These are phyloP conservation scores for Trypanosomatidae sp. DNA, from an alignment of 208 protist genomes.

Conservation along the genomic window DNA sequence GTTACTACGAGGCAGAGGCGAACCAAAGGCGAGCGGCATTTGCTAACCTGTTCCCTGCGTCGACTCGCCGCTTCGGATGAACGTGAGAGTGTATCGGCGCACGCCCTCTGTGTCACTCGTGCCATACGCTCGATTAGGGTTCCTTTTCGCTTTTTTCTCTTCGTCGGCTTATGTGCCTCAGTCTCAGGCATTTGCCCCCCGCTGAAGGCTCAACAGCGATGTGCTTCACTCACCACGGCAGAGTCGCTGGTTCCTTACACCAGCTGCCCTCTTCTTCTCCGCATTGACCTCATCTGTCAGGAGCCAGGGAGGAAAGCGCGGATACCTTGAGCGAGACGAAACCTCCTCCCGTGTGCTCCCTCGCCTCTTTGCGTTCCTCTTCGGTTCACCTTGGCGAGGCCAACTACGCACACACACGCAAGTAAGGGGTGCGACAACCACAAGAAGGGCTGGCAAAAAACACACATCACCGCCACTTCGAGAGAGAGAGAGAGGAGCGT, in stretches of 20 bases:
- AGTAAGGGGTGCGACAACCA: neutral
- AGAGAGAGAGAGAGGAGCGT: no score
- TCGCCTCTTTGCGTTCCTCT: neutral
- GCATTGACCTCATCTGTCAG: neutral
- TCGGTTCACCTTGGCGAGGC: neutral
- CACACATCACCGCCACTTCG: neutral
- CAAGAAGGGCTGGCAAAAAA: neutral
- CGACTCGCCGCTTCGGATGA: neutral
- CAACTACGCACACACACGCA: constrained; percentile 2
- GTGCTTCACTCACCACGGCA: neutral
- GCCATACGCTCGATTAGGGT: neutral
- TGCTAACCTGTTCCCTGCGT: neutral
- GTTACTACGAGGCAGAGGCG: neutral
- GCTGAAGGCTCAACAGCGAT: neutral
- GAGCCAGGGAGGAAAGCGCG: constrained; percentile 8
- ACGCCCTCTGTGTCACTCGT: neutral
- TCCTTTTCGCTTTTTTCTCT: neutral
- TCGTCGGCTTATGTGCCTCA: neutral
- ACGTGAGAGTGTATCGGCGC: neutral
- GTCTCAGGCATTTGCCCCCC: neutral
- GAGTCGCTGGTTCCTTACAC: neutral
- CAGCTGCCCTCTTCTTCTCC: neutral
- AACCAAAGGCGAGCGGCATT: neutral
- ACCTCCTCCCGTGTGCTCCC: neutral
- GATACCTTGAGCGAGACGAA: neutral